These are phyloP conservation scores for Cylindricascospora bacillispora DNA, from an alignment of 1,139 yeast species.

Conservation along the genomic window DNA sequence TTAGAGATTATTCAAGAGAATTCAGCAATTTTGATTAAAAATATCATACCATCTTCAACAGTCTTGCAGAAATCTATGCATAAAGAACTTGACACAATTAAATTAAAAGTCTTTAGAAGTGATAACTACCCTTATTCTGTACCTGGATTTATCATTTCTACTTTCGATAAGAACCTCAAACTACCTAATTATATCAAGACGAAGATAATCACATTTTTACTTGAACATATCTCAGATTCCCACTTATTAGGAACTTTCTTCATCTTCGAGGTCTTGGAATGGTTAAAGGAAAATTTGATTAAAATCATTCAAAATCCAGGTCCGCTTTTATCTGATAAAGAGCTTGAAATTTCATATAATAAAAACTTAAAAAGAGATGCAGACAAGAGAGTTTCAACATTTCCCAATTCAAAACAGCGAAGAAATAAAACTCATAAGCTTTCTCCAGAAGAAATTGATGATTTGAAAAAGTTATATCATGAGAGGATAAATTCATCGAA, in stretches of 20 bases:
- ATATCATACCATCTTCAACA: slow-evolving; percentile 2
- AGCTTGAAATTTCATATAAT: not conserved
- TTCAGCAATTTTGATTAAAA: slow-evolving; percentile 1
- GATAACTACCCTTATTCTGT: slow-evolving; percentile 42
- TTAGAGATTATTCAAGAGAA: slow-evolving; percentile 12
- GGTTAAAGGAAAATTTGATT: slow-evolving; percentile 55
- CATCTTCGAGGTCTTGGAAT: slow-evolving; percentile 53
- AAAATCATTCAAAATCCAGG: slow-evolving; percentile 63
- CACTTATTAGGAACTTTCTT: slow-evolving; percentile 55
- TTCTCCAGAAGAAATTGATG: slow-evolving; percentile 18
- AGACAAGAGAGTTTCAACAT: not conserved
- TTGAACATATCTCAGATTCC: slow-evolving; percentile 30
- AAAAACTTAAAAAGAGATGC: not conserved
- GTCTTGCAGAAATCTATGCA: not conserved
- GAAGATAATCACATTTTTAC: slow-evolving; percentile 42
- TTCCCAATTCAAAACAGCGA: not conserved
- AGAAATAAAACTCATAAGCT: not conserved
- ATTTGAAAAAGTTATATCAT: slow-evolving; percentile 8
- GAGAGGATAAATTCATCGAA: slow-evolving; percentile 16
- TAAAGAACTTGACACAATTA: slow-evolving; percentile 21
- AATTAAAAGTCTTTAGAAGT: slow-evolving; percentile 41
- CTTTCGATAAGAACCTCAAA: slow-evolving; percentile 34
- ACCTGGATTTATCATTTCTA: slow-evolving; percentile 50
- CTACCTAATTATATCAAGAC: slow-evolving; percentile 67
- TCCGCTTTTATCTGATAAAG: slow-evolving; percentile 32